Evolutionary conservation across 306 rosid genomes (phyloP).

Genomic region (Abrus pulchellus): DNA sequence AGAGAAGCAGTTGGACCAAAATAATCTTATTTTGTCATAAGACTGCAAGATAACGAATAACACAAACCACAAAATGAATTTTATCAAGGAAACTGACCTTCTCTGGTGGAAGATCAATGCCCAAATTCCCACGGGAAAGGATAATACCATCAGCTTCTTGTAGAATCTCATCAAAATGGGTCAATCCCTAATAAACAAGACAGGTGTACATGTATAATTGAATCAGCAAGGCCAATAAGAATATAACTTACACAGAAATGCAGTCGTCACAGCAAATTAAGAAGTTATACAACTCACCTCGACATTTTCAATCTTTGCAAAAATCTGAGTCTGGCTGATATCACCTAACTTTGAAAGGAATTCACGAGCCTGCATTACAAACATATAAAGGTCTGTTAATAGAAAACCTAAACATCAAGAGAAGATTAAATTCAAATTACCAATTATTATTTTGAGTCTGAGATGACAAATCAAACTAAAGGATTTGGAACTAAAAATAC

Average conservation of each 20-base stretch:
- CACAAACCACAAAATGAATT: slow-evolving; percentile 35
- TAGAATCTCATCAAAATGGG: slow-evolving; percentile 92
- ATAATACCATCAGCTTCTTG: slow-evolving; percentile 97
- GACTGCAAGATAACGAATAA: slow-evolving; percentile 9
- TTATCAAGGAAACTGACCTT: slow-evolving; percentile 65
- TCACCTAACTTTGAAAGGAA: slow-evolving; percentile 81
- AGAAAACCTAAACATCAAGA: slow-evolving; percentile 26
- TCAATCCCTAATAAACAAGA: slow-evolving; percentile 73
- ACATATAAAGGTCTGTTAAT: slow-evolving; percentile 27
- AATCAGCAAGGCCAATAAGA: slow-evolving; percentile 24
- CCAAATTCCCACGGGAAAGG: slow-evolving; percentile 93
- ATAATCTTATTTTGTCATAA: slow-evolving; percentile 8
- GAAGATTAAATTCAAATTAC: slow-evolving; percentile 19
- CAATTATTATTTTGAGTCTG: slow-evolving; percentile 22
- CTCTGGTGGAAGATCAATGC: slow-evolving; percentile 97
- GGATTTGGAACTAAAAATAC: slow-evolving; percentile 55
- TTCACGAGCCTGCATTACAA: slow-evolving; percentile 78
- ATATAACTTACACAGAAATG: slow-evolving; percentile 22
- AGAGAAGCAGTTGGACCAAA: not conserved
- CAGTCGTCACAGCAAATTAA: not conserved
- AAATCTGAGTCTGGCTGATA: slow-evolving; percentile 85
- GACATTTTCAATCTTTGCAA: slow-evolving; percentile 89
- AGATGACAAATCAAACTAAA: slow-evolving; percentile 36
- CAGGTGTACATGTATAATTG: not conserved
- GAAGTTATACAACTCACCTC: slow-evolving; percentile 69